A percentile compares a stretch with the other conserved stretches of the same genome.
phyloP scores from a whole-genome alignment of 257 asterid genomes.

The Jaltomata sinuosa region DNA sequence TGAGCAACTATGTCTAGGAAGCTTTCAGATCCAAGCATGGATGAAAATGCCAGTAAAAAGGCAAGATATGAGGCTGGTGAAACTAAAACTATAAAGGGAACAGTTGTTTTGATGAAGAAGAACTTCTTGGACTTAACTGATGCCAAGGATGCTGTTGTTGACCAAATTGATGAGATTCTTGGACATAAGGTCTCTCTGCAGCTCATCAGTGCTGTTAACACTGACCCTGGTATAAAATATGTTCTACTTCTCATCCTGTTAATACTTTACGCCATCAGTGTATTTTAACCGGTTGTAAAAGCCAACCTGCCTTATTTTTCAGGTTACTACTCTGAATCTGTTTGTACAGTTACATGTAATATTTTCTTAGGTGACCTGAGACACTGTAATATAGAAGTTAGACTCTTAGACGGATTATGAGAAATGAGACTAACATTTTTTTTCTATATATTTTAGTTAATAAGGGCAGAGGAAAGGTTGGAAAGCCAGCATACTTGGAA shows the following conservation, averaged over 20 bases:
- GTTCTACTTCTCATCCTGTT: not conserved
- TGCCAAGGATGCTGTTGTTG: constrained; percentile 27
- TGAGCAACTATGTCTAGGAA: not conserved
- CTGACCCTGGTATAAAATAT: constrained; percentile 17
- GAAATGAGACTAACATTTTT: not conserved
- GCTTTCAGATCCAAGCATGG: not conserved
- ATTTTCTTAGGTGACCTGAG: not conserved
- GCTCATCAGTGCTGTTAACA: constrained; percentile 29
- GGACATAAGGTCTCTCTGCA: constrained; percentile 34
- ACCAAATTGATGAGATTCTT: constrained; percentile 36
- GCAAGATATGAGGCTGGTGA: not conserved
- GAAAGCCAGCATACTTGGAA: constrained; percentile 16
- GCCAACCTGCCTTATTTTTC: not conserved
- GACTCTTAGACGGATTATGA: not conserved
- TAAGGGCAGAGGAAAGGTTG: constrained; percentile 7
- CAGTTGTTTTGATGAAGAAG: constrained; percentile 46
- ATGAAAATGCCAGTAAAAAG: not conserved
- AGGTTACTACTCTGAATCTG: not conserved
- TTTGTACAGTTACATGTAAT: not conserved
- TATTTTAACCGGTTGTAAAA: not conserved
- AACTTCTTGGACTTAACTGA: constrained; percentile 44
- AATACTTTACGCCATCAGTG: not conserved
- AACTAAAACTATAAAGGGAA: constrained; percentile 29
- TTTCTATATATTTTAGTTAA: not conserved
- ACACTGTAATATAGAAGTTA: not conserved